Conservation (phyloP, 2,329 filamentous ascomycete species). For the Cordyceps pruinosa region DNA sequence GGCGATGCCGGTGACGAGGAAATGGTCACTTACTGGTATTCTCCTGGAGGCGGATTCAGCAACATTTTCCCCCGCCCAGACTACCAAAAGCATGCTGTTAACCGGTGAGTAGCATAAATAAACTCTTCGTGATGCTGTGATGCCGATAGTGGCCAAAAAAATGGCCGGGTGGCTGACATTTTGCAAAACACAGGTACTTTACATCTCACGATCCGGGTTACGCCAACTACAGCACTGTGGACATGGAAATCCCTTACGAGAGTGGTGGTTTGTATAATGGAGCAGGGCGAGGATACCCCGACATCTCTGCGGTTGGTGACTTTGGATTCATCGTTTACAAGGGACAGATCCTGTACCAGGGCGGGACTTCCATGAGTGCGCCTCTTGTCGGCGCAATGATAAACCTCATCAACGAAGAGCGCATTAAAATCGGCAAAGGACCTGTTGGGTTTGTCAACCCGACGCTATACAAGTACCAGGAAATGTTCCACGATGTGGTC, state of each 20-base stretch:
- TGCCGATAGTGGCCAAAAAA: too few species aligned
- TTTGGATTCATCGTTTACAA: conserved; percentile 33
- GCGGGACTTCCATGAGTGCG: conserved; percentile 14
- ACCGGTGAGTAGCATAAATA: conserved; percentile 19
- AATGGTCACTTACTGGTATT: conserved; percentile 39
- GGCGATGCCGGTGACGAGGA: conserved; percentile 38
- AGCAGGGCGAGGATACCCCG: conserved; percentile 32
- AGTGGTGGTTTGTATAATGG: conserved; percentile 31
- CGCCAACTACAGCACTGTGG: conserved; percentile 21
- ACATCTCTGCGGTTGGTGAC: conserved; percentile 36
- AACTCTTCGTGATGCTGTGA: too few species aligned
- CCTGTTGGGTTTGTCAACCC: conserved; percentile 28
- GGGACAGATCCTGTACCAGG: conserved; percentile 17
- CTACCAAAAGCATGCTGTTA: conserved; percentile 38
- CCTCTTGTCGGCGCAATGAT: conserved; percentile 16
- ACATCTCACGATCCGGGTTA: conserved; percentile 31
- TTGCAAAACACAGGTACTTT: conserved; percentile 23
- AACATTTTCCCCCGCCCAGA: conserved; percentile 39
- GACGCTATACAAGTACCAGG: conserved; percentile 10
- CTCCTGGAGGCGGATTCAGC: conserved; percentile 14
- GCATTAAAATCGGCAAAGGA: conserved; percentile 25
- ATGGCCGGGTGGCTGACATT: background rate
- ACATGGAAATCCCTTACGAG: conserved; percentile 31
- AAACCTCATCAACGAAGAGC: conserved; percentile 16
- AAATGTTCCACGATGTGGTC: conserved; percentile 11